Percentiles rank a stretch among this genome's conserved stretches.
These are phyloP conservation scores for Leptodermis oblonga DNA, from an alignment of 257 asterid species.

Conservation along the genomic window DNA sequence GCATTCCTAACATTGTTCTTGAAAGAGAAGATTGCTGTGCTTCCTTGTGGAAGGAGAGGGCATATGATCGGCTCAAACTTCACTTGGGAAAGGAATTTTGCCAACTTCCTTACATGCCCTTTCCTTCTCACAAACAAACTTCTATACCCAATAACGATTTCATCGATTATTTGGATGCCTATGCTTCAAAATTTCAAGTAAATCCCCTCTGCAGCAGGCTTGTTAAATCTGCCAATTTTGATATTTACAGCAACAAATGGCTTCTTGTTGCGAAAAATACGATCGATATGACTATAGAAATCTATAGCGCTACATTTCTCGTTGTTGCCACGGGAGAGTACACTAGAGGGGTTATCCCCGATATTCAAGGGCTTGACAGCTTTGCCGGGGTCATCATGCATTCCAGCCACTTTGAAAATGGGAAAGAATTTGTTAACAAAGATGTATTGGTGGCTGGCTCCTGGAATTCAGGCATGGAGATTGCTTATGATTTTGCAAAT, in stretches of 20 bases:
- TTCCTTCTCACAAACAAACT: constrained; percentile 32
- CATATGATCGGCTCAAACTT: too few species aligned
- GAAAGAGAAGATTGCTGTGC: constrained; percentile 57
- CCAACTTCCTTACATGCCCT: constrained; percentile 43
- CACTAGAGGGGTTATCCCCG: too few species aligned
- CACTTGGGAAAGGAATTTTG: constrained; percentile 53
- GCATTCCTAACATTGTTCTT: constrained; percentile 40
- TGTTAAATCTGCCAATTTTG: too few species aligned
- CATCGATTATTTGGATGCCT: too few species aligned
- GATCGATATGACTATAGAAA: too few species aligned
- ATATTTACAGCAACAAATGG: too few species aligned
- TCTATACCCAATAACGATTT: constrained; percentile 28
- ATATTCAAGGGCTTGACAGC: too few species aligned
- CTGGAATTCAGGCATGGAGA: constrained; percentile 76
- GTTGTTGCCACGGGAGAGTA: too few species aligned
- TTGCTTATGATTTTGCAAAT: too few species aligned
- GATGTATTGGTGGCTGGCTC: constrained; percentile 50
- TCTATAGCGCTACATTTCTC: constrained; percentile 31
- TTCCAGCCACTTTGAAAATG: constrained; percentile 31
- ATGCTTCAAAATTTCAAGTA: too few species aligned
- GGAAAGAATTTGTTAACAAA: constrained; percentile 13
- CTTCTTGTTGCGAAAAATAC: too few species aligned
- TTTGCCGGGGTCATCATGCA: constrained; percentile 17
- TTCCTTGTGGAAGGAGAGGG: constrained; percentile 45
- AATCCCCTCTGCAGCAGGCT: too few species aligned